Evolutionary conservation across 108 stramenopile genomes (phyloP).

Genomic region (Epithemia pelagica): DNA sequence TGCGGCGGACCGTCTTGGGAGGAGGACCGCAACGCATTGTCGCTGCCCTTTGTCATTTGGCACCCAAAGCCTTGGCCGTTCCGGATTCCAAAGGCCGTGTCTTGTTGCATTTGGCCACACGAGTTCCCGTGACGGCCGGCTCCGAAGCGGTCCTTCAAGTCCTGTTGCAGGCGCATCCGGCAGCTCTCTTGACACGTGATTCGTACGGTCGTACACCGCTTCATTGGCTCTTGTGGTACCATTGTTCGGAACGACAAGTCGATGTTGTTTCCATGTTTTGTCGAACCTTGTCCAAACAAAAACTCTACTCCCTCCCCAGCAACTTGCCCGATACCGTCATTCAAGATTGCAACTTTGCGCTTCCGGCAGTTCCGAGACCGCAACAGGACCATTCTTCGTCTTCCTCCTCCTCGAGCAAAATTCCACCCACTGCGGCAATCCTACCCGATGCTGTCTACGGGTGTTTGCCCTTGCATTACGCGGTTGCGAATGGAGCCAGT

Average conservation of each 20-base stretch:
- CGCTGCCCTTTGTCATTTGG: conserved; percentile 52
- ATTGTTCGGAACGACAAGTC: conserved; percentile 28
- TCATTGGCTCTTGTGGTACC: conserved; percentile 60
- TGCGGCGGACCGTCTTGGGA: conserved; percentile 13
- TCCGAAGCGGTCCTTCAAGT: conserved; percentile 29
- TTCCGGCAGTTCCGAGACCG: conserved; percentile 33
- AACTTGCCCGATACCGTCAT: conserved; percentile 1
- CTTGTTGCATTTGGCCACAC: conserved; percentile 38
- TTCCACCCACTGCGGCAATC: conserved; percentile 30
- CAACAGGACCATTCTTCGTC: neutral
- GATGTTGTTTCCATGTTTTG: conserved; percentile 34
- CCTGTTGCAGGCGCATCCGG: conserved; percentile 29
- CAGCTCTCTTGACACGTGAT: conserved; percentile 36
- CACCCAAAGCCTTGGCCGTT: conserved; percentile 25
- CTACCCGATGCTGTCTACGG: conserved; percentile 42
- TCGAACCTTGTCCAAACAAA: conserved; percentile 11
- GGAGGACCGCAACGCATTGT: conserved; percentile 29
- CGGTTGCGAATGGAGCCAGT: conserved; percentile 42
- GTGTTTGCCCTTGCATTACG: conserved; percentile 51
- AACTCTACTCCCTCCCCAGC: neutral
- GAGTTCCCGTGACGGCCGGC: conserved; percentile 24
- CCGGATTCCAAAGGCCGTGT: conserved; percentile 27
- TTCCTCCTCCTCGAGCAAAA: neutral
- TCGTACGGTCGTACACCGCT: conserved; percentile 52
- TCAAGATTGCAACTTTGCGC: conserved; percentile 16